Conservation (phyloP, 2,329 filamentous ascomycete genomes). For the Claviceps quebecensis region DNA sequence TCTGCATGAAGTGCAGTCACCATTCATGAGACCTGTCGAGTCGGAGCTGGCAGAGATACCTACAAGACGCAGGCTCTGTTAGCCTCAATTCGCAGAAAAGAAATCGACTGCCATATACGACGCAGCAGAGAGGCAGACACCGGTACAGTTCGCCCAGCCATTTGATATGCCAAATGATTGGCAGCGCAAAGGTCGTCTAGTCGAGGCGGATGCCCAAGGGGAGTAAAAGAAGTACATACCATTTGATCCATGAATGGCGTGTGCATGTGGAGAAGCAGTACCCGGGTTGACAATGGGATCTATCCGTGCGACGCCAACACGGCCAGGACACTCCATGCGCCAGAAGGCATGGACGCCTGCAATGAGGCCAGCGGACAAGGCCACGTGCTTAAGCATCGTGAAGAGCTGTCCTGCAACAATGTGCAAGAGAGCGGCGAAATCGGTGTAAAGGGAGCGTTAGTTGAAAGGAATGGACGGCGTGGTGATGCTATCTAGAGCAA, state of each 20-base stretch:
- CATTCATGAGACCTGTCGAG: slow-evolving; percentile 41
- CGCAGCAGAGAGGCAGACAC: too few species aligned
- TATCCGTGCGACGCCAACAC: slow-evolving; percentile 54
- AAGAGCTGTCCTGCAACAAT: neutral
- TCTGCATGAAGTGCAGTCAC: slow-evolving; percentile 66
- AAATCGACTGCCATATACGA: too few species aligned
- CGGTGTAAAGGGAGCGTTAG: neutral
- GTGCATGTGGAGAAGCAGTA: slow-evolving; percentile 48
- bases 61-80: slow-evolving; percentile 18
- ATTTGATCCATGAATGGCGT: slow-evolving; percentile 61
- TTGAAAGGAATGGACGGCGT: slow-evolving; percentile 22
- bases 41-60: slow-evolving; percentile 49
- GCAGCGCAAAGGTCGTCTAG: neutral
- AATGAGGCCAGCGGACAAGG: slow-evolving; percentile 20
- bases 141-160: too few species aligned
- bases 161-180: neutral
- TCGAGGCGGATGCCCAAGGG: too few species aligned
- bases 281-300: slow-evolving; percentile 62
- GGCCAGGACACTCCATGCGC: slow-evolving; percentile 73
- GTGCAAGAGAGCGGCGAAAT: neutral
- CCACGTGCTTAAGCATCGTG: slow-evolving; percentile 21
- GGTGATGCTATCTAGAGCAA: slow-evolving; percentile 18
- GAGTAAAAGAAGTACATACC: slow-evolving; percentile 41
- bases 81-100: neutral
- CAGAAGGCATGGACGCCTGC: slow-evolving; percentile 55